Evolutionary conservation across 2,329 filamentous ascomycete genomes (phyloP), one percentile per base, ranked within the genome.

Genomic region (Aurifilum marmelostoma): DNA sequence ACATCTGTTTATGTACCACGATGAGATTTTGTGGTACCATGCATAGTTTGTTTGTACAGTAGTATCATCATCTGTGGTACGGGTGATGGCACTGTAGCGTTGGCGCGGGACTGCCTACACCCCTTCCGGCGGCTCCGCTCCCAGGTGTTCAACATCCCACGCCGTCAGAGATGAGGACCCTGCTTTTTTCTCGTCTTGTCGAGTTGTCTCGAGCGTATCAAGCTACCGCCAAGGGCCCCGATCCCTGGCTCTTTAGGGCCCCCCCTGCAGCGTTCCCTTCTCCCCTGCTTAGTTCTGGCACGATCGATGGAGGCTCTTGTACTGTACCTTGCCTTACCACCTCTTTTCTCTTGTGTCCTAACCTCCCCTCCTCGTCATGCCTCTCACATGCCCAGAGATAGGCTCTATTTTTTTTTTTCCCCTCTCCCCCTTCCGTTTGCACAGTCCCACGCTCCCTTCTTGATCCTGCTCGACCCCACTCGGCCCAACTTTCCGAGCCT

Each of bases 401-500:
- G 58, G 56, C 60, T 47, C 64, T 50, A 27, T 50, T 69, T 64
- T 47, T 47, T 47, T 47, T 47, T 47, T 43, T 43, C 18, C 8
- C 5, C 18, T 43, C 18, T 21, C 5, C 5, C 41, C 5, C 6
- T 43, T 43, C 6, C 6, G 21, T 47, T 8, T 8, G 34, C 34
- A 43, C 41, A n/a, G n/a, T n/a, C n/a, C n/a, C n/a, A n/a, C n/a
- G n/a, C 7, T 18, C n/a, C 43, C 66, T 29, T 32, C 39, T 50
- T 63, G 67, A 24, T 41, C 47, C 67, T 59, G 64, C 6, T 3
- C 39, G 69, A 54, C 68, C 43, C 69, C 66, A 70, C 69, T 65
- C 69, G 69, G 69, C 69, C 69, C 69, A 70, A 70, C 66, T 68
- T 68, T 70, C 66, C 69, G 69, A 68, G 63, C 41, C 69, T 66